phyloP scores from a whole-genome alignment of 192 early-diverging fungal species.

The Piromyces sp. region DNA sequence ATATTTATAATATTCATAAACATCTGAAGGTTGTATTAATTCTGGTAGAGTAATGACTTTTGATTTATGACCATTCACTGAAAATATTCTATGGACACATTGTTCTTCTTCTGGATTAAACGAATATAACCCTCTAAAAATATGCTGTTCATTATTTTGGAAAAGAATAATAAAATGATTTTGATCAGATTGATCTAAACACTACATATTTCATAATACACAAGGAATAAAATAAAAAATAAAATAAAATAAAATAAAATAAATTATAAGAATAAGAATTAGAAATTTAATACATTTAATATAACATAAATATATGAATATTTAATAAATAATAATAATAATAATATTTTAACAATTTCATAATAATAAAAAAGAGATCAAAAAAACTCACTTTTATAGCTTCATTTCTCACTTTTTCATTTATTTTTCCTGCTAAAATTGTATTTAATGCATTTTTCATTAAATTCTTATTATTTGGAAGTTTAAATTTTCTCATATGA shows the following conservation, averaged over 20 bases:
- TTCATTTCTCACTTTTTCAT: background rate
- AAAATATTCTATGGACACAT: background rate
- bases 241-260: too few relatives aligned
- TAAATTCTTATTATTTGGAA: background rate
- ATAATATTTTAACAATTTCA: too few relatives aligned
- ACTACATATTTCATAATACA: background rate
- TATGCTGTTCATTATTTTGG: background rate
- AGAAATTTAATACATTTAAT: too few relatives aligned
- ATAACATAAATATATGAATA: too few relatives aligned
- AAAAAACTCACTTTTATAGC: background rate
- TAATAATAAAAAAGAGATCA: too few relatives aligned
- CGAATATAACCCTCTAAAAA: background rate
- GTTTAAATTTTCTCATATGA: background rate
- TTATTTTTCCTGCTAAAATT: background rate
- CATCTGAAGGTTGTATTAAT: background rate
- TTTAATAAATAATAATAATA: too few relatives aligned
- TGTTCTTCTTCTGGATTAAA: background rate
- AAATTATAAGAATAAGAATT: too few relatives aligned
- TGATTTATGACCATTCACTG: background rate
- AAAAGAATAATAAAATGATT: background rate
- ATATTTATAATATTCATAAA: background rate
- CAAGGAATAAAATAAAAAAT: too few relatives aligned
- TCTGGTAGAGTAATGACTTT: background rate
- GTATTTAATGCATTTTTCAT: background rate
- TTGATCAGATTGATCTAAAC: background rate